Evolutionary conservation across 306 rosid genomes (phyloP).

Genomic region (Benincasa hispida): DNA sequence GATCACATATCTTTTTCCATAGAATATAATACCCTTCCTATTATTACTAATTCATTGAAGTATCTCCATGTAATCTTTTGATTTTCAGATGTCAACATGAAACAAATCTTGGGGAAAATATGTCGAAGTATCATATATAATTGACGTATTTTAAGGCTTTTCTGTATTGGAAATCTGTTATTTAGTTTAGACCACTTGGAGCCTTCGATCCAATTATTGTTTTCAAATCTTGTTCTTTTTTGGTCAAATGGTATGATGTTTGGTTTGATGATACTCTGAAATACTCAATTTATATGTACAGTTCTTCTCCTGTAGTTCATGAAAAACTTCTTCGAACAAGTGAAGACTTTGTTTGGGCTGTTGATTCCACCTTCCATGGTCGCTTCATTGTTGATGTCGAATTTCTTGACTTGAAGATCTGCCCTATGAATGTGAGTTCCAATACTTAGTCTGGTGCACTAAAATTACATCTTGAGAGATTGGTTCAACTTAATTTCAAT

Average conservation of each 20-base stretch:
- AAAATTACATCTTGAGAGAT: not conserved
- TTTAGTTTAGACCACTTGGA: not conserved
- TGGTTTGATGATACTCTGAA: not conserved
- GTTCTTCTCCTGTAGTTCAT: constrained; percentile 30
- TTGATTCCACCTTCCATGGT: constrained; percentile 48
- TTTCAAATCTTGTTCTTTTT: not conserved
- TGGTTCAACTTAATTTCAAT: not conserved
- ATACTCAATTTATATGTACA: not conserved
- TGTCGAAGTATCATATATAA: not conserved
- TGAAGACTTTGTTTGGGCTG: constrained; percentile 73
- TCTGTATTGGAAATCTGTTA: not conserved
- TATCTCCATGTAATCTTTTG: not conserved
- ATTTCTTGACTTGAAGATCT: constrained; percentile 71
- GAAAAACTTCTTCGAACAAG: constrained; percentile 54
- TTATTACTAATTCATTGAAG: not conserved
- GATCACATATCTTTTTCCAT: too few relatives aligned
- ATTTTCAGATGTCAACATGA: not conserved
- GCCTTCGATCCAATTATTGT: not conserved
- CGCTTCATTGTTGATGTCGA: constrained; percentile 76
- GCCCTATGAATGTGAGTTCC: constrained; percentile 48
- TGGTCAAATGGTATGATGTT: not conserved
- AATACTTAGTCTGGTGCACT: not conserved
- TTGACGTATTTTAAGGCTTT: not conserved
- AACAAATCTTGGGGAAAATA: not conserved
- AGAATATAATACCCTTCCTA: not conserved